phyloP scores from a whole-genome alignment of 495 filamentous ascomycete genomes.

The Ascodesmis nigricans region DNA sequence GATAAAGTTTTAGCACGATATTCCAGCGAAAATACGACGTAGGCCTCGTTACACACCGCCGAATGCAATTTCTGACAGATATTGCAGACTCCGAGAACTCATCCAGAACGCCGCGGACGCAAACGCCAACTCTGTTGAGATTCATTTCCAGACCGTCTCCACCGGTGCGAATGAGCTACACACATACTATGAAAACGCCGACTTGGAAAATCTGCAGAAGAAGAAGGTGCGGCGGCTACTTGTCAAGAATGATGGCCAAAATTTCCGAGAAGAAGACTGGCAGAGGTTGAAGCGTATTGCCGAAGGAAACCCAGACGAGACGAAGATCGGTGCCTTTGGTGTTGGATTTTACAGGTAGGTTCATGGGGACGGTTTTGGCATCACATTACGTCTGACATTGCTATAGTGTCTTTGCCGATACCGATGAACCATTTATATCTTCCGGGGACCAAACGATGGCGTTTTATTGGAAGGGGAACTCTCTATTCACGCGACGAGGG shows the following conservation, averaged over 20 bases:
- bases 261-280: constrained; percentile 81
- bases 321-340: constrained; percentile 95
- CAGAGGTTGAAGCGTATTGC: constrained; percentile 82
- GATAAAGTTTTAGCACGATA: constrained; percentile 94
- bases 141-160: constrained; percentile 74
- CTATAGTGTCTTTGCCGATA: constrained; percentile 78
- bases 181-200: constrained; percentile 4
- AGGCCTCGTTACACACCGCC: not conserved
- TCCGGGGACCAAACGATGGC: constrained; percentile 85
- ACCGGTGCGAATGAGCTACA: not conserved
- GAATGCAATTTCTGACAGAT: not conserved
- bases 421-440: constrained; percentile 87
- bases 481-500: constrained; percentile 66
- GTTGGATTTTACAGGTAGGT: constrained; percentile 62
- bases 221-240: constrained; percentile 64
- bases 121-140: constrained; percentile 64
- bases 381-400: not conserved
- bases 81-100: constrained; percentile 48
- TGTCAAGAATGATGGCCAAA: constrained; percentile 72
- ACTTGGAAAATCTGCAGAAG: constrained; percentile 64
- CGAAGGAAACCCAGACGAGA: constrained; percentile 94
- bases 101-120: constrained; percentile 97
- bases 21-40: constrained; percentile 68
- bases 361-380: no score
- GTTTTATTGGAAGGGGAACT: constrained; percentile 96